Conservation (phyloP, 148 eudicot species). For the Fallopia convolvulus region DNA sequence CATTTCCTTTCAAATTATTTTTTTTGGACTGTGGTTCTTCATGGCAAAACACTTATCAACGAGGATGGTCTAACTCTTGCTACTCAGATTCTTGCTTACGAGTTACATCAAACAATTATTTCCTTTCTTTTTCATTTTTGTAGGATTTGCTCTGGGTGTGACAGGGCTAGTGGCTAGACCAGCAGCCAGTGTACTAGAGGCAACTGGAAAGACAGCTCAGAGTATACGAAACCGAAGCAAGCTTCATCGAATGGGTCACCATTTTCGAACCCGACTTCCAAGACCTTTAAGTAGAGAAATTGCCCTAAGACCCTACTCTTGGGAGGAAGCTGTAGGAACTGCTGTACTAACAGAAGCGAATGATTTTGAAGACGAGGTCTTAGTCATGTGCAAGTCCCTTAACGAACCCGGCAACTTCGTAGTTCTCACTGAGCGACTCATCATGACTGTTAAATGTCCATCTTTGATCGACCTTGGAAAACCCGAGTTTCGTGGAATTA, state of each 20-base stretch:
- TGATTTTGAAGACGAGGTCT: conserved; percentile 43
- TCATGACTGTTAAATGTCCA: conserved; percentile 53
- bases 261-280: conserved; percentile 76
- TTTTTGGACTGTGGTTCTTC: too few relatives aligned
- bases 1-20: too few relatives aligned
- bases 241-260: conserved; percentile 52
- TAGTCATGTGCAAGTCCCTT: conserved; percentile 64
- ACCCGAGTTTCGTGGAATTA: conserved; percentile 66
- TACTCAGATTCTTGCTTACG: not conserved
- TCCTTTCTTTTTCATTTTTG: conserved; percentile 13
- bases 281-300: conserved; percentile 62
- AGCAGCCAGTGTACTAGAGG: conserved; percentile 95
- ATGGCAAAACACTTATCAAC: too few relatives aligned
- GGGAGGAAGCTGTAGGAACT: conserved; percentile 91
- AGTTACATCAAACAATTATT: not conserved
- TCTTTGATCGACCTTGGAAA: conserved; percentile 50
- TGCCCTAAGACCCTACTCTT: conserved; percentile 72
- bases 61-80: not conserved
- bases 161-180: conserved; percentile 97
- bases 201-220: conserved; percentile 90
- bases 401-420: conserved; percentile 54
- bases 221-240: conserved; percentile 91
- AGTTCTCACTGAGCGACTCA: conserved; percentile 52
- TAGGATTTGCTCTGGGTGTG: conserved; percentile 89
- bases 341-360: conserved; percentile 54